Evolutionary conservation across 805 yeast genomes (phyloP), one percentile per base, ranked within the genome.

Genomic region (Cephaloascus fragrans): DNA sequence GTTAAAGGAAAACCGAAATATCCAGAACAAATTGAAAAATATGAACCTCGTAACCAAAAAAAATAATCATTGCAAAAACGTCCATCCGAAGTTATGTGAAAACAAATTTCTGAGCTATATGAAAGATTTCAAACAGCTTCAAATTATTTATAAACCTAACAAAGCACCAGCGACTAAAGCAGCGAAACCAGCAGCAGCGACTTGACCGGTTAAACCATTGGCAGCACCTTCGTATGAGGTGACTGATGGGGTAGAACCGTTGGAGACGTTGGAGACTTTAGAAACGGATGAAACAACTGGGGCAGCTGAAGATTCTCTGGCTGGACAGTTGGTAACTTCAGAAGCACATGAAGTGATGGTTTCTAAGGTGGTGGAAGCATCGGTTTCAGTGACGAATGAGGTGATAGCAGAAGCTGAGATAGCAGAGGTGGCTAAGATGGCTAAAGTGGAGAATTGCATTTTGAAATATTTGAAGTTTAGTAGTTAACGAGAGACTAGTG

Each of bases 311-410:
- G 33, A 31, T 6, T 6, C 6, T n/a, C 8, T 34, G 42, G 59
- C 61, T 56, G 72, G 71, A 55, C 71, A 67, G 62, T 61, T 50
- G 41, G 71, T 64, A 47, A 64, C 71, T 41, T 53, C 50, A 18
- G 55, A 39, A 41, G 44, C 69, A 57, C 71, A 66, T 39, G 57
- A 50, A 47, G 66, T 61, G 59, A 64, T 54, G 59, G 71, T 65
- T 35, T 59, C 67, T 52, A 63, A 56, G 47, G 67, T 61, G 45
- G 66, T 54, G 39, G 53, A 42, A 34, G 44, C 35, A 26, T 50
- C 57, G 42, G 61, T 57, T 36, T 47, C 53, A 52, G 65, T 56
- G 47, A 51, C 46, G 44, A 57, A 51, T 39, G 49, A 45, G 36
- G 59, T 57, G 39, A 51, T 39, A 43, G 47, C 58, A 41, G 50